Base-by-base conservation (phyloP, 1,139 yeast species). In the Blastobotrys niveus region DNA sequence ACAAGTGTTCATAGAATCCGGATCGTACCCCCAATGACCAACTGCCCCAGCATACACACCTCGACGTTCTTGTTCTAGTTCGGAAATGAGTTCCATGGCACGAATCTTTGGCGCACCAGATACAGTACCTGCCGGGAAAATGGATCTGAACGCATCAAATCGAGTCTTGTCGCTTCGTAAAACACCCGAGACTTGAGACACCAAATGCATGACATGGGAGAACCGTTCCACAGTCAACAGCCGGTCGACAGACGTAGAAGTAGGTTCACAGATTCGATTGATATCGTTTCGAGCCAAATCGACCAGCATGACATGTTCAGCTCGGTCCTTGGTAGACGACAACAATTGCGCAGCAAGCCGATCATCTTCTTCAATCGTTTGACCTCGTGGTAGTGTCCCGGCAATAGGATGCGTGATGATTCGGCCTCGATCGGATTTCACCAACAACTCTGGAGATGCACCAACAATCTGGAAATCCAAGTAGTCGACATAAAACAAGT, bases 1-100 rank as follows among this genome's bases (percentile, higher is more conserved):
- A 67, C 98, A 91, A 0, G 97, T 91, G 61, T 91, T 94, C 97
- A 91, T 91, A 22, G 88, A 76, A 56, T 77, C 79, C 15, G 93
- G 87, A 59, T 87, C 95, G 62, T 88, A 91, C 1, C 95, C 89
- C 96, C 96, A 91, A 63, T 85, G 84, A 9, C 98, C 98, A n/a
- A 91, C 96, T 1, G 98, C 98, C 52, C 98, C 98, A 1, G 98
- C 98, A 61, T 91, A 91, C 12, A 89, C 89, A 35, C 98, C 98
- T 60, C 98, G 76, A 60, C 88, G 86, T 61, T 91, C 97, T 53
- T 78, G 74, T 62, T 91, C 98, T 43, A 91, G 70, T 61, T 86
- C 95, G 24, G 84, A 83, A 59, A 91, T 87, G 42, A 91, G 72
- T 64, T 89, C 94, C 98, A 91, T 91, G 8, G 98, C 98, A 55